phyloP scores from a whole-genome alignment of 2,329 filamentous ascomycete genomes.

The Trichoderma koningii region DNA sequence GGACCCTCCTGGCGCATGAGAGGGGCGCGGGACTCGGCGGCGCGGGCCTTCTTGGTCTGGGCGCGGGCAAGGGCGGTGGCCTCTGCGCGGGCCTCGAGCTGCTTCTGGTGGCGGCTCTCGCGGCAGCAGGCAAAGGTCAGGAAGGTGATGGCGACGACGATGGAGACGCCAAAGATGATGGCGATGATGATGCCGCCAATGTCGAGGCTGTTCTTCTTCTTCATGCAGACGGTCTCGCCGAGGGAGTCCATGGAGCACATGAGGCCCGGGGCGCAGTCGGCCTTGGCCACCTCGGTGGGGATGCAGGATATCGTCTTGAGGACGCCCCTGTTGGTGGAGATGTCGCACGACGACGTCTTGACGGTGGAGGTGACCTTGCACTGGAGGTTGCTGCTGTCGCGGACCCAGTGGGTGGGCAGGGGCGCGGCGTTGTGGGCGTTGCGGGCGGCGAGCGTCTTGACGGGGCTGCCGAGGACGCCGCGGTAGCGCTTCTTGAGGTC shows the following conservation, averaged over 20 bases:
- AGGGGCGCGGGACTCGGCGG: conserved; percentile 40
- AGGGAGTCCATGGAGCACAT: conserved; percentile 47
- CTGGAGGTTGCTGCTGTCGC: conserved; percentile 32
- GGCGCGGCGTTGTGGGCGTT: conserved; percentile 30
- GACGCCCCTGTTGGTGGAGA: conserved; percentile 42
- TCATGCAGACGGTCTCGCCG: conserved; percentile 47
- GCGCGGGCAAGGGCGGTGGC: conserved; percentile 54
- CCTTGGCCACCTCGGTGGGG: conserved; percentile 39
- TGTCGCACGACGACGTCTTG: conserved; percentile 44
- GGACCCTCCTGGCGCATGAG: conserved; percentile 40
- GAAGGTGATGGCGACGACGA: conserved; percentile 43
- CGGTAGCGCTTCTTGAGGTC: conserved; percentile 38
- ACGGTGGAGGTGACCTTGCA: conserved; percentile 44
- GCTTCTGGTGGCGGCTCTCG: conserved; percentile 50
- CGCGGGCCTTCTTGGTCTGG: conserved; percentile 48
- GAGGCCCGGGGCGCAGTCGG: conserved; percentile 47
- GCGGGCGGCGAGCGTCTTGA: conserved; percentile 21
- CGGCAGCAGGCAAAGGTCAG: conserved; percentile 56
- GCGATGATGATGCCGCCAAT: conserved; percentile 51
- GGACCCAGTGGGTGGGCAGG: conserved; percentile 27
- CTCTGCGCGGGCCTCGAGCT: conserved; percentile 50
- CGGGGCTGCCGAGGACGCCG: conserved; percentile 17
- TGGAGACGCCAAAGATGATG: conserved; percentile 48
- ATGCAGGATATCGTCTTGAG: conserved; percentile 45
- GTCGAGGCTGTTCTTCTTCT: conserved; percentile 44